Evolutionary conservation across 2,329 filamentous ascomycete species (phyloP).

Genomic region (Alternaria gaisen): DNA sequence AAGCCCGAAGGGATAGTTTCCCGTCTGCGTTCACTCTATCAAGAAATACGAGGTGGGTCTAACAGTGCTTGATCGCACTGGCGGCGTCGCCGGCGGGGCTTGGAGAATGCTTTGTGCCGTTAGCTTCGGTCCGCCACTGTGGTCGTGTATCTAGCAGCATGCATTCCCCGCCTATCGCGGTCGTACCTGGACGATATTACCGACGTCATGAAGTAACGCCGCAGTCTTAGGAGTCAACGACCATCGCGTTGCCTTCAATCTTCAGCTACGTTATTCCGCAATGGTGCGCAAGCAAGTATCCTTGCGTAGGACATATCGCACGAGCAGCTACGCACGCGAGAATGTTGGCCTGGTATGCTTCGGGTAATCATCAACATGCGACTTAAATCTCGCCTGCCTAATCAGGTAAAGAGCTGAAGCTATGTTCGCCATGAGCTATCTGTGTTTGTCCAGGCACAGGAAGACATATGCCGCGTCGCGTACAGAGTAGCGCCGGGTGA

Average conservation of each 20-base stretch:
- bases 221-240: not conserved
- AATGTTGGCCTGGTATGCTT: not conserved
- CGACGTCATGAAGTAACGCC: not conserved
- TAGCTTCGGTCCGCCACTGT: slow-evolving; percentile 18
- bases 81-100: slow-evolving; percentile 23
- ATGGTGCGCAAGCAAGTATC: not conserved
- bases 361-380: not conserved
- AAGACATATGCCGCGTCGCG: slow-evolving; percentile 13
- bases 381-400: slow-evolving; percentile 23
- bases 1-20: not conserved
- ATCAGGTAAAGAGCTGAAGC: slow-evolving; percentile 17
- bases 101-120: slow-evolving; percentile 29
- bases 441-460: slow-evolving; percentile 15
- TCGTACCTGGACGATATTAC: slow-evolving; percentile 5
- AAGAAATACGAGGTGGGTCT: slow-evolving; percentile 5
- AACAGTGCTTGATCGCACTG: slow-evolving; percentile 18
- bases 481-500: slow-evolving; percentile 17
- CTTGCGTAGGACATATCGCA: not conserved
- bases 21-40: not conserved
- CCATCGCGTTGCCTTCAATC: not conserved
- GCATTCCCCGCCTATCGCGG: not conserved
- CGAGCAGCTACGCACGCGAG: not conserved
- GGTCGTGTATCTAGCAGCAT: slow-evolving; percentile 13
- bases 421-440: slow-evolving; percentile 16
- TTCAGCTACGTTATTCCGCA: not conserved